phyloP scores from a whole-genome alignment of 2,329 filamentous ascomycete genomes.

The Xylariaceae sp. region DNA sequence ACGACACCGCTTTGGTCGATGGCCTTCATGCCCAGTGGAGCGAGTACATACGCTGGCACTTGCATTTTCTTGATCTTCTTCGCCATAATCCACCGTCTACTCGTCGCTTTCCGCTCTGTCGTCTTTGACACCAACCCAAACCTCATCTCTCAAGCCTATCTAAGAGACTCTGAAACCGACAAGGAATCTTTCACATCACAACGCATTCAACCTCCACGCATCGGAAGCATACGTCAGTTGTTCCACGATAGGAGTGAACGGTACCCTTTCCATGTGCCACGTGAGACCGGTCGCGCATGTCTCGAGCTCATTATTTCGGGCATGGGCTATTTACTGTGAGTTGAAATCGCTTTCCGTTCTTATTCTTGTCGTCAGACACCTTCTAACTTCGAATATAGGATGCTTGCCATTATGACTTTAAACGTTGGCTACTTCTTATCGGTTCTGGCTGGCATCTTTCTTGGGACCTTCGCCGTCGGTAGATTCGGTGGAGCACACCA shows the following conservation, averaged over 20 bases:
- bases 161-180: background rate
- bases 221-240: conserved; percentile 17
- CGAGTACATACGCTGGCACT: conserved; percentile 76
- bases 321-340: conserved; percentile 30
- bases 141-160: conserved; percentile 1
- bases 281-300: conserved; percentile 22
- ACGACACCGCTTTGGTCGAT: conserved; percentile 64
- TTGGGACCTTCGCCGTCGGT: conserved; percentile 24
- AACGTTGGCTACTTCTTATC: conserved; percentile 31
- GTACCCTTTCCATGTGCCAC: conserved; percentile 24
- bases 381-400: conserved; percentile 14
- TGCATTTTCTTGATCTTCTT: conserved; percentile 88
- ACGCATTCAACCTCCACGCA: conserved; percentile 6
- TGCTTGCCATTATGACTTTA: conserved; percentile 32
- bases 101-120: conserved; percentile 55
- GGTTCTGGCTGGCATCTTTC: conserved; percentile 27
- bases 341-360: background rate
- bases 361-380: background rate
- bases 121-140: conserved; percentile 16
- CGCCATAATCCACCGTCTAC: conserved; percentile 61
- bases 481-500: conserved; percentile 16
- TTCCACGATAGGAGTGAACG: conserved; percentile 16
- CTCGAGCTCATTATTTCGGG: conserved; percentile 26
- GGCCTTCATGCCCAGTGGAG: conserved; percentile 67
- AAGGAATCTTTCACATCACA: conserved; percentile 7